Conservation (phyloP, 2,329 filamentous ascomycete genomes). For the Fusarium caatingaense region DNA sequence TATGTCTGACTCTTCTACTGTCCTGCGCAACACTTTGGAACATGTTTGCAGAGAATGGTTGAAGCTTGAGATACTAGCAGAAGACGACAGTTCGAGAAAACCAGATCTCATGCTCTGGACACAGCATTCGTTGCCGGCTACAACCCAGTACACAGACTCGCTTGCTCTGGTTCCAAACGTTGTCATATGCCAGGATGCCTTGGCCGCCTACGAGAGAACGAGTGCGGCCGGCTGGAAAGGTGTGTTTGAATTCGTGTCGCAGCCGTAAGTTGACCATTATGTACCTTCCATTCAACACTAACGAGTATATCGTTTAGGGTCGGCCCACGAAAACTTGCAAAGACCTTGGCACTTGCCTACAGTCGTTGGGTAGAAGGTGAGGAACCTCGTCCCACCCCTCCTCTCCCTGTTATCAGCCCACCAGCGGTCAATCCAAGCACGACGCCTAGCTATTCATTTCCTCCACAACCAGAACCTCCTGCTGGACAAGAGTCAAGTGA, state of each 20-base stretch:
- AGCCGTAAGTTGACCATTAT: not conserved
- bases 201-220: not conserved
- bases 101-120: slow-evolving; percentile 5
- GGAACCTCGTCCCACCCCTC: not conserved
- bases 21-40: not conserved
- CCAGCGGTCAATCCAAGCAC: not conserved
- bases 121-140: not conserved
- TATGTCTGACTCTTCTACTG: not conserved
- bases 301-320: not conserved
- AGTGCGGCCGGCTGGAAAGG: not conserved
- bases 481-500: not conserved
- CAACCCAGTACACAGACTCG: not conserved
- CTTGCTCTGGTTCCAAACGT: not conserved
- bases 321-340: slow-evolving; percentile 2
- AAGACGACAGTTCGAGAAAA: not conserved
- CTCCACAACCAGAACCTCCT: not conserved
- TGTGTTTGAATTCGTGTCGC: slow-evolving; percentile 4
- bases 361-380: not conserved
- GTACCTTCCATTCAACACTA: not conserved
- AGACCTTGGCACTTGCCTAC: not conserved
- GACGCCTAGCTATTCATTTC: not conserved
- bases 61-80: not conserved
- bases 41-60: not conserved
- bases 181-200: not conserved
- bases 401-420: not conserved